Conservation (phyloP, 352 stramenopile genomes). For the Plasmopara halstedii region DNA sequence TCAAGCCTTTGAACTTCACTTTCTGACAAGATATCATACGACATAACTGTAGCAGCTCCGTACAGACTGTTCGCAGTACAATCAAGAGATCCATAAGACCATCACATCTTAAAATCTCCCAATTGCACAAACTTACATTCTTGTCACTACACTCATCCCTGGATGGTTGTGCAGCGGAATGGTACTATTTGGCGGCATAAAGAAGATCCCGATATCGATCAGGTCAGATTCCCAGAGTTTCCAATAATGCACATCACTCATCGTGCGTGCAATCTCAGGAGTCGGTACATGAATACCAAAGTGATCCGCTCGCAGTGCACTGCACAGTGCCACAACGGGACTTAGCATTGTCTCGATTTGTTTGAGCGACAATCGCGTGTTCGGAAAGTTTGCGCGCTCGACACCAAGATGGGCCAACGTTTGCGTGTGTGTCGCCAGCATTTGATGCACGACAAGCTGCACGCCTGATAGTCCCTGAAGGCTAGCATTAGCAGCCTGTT, state of each 20-base stretch:
- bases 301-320: conserved; percentile 46
- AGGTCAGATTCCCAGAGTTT: conserved; percentile 80
- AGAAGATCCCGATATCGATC: conserved; percentile 83
- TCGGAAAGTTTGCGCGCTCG: conserved; percentile 47
- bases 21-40: conserved; percentile 62
- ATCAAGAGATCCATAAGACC: conserved; percentile 4
- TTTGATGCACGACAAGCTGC: conserved; percentile 60
- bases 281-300: conserved; percentile 70
- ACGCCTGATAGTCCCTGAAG: conserved; percentile 52
- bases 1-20: conserved; percentile 23
- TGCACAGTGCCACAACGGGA: conserved; percentile 49
- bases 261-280: conserved; percentile 52
- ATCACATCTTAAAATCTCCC: not conserved
- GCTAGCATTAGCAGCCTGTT: conserved; percentile 27
- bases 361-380: conserved; percentile 64
- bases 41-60: conserved; percentile 57
- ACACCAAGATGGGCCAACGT: conserved; percentile 44
- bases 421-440: conserved; percentile 58
- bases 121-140: conserved; percentile 41
- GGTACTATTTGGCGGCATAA: conserved; percentile 66
- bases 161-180: conserved; percentile 81
- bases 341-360: conserved; percentile 59
- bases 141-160: conserved; percentile 76
- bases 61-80: conserved; percentile 43
- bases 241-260: conserved; percentile 80